Base-by-base conservation (phyloP, 2,329 filamentous ascomycete genomes). In the Penicillium sp. region DNA sequence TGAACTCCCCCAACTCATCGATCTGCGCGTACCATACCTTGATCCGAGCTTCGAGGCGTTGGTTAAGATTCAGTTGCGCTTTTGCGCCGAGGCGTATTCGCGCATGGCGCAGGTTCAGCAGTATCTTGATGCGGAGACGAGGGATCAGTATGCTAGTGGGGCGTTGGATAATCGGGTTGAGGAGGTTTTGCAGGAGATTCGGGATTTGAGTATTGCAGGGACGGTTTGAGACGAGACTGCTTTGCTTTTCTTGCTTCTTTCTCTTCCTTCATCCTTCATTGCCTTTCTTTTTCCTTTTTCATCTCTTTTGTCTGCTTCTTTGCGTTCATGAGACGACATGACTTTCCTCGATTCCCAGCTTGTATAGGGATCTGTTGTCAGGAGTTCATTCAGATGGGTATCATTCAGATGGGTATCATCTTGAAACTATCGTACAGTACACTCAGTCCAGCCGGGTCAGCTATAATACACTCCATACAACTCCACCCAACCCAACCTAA, bases 41-140 rank as follows among this genome's bases (percentile, higher is more conserved):
- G 94, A 99, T 67, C 95, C 95, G 0, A 93, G 87, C 56, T 99
- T 99, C 69, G 94, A 99, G 76, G 94, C 95, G 0, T 85, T 99
- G 46, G 94, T 99, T 72, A 99, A 99, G 81, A 99, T 99, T 62
- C 94, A 99, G 78, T 75, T 99, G 66, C 84, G 94, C 30, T 99
- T 99, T 79, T 99, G 95, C 68, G 94, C 95, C 7, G 94, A 99
- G 77, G 94, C 94, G 1, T 99, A 99, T 75, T 92, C 87, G 56
- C 83, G 94, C 41, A 99, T 99, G 94, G 94, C 95, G 21, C 95
- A 99, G 78, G 95, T 99, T 51, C 94, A 99, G 78, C 94, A 99
- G 77, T 97, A 97, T 72, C 81, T 99, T 26, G 94, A 97, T 70
- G 89, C 93, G 24, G 91, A 96, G 68, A 97, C 93, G 46, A 84